Conservation (phyloP, 139 green algal species). For the Chlorella vulgaris region DNA sequence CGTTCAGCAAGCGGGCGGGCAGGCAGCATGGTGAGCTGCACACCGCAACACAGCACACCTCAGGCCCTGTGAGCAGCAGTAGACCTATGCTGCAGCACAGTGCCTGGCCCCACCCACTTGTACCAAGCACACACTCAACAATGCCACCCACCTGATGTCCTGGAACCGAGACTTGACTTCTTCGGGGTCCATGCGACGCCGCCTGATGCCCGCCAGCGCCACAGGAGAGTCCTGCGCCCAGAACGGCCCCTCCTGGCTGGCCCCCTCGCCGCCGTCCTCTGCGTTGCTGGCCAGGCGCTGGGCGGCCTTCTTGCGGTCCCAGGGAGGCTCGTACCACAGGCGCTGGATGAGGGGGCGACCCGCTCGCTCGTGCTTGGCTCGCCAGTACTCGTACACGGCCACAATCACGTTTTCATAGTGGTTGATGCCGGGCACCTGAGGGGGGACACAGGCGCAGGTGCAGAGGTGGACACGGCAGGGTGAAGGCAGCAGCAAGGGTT, state of each 20-base stretch:
- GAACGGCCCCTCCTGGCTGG: constrained; percentile 37
- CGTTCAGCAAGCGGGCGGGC: neutral
- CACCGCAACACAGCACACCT: no score
- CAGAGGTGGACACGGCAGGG: neutral
- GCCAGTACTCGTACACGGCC: constrained; percentile 95
- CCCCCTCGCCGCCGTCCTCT: constrained; percentile 14
- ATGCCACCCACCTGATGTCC: constrained; percentile 20
- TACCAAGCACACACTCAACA: neutral
- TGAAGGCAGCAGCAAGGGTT: no score
- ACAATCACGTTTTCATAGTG: constrained; percentile 38
- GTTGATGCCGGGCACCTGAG: constrained; percentile 39
- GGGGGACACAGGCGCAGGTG: no score
- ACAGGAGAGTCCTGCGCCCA: constrained; percentile 36
- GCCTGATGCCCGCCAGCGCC: constrained; percentile 35
- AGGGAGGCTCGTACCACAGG: constrained; percentile 63
- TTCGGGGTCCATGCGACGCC: constrained; percentile 37
- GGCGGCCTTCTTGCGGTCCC: constrained; percentile 37
- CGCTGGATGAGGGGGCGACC: constrained; percentile 56
- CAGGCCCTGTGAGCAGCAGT: no score
- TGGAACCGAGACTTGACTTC: constrained; percentile 41
- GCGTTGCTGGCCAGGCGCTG: constrained; percentile 1
- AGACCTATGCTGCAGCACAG: no score
- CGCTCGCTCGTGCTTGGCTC: constrained; percentile 66
- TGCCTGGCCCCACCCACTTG: neutral
- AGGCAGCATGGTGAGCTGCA: no score